Conservation (phyloP, 495 filamentous ascomycete species). For the Podospora pseudocomata region DNA sequence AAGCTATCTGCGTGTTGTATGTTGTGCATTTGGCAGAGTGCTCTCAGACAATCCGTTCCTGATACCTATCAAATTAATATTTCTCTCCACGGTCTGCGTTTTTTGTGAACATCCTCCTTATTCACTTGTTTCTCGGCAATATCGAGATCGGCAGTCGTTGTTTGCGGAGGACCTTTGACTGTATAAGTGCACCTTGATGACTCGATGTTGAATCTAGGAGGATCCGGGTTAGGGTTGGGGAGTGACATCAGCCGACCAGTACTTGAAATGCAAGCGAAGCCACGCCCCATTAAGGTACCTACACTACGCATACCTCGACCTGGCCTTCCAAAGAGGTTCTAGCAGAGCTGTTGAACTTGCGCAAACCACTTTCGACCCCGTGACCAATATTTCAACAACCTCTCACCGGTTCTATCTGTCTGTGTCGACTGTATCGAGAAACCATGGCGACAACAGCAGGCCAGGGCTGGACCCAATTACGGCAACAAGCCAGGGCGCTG, state of each 20-base stretch:
- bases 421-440: background rate
- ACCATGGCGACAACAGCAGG: slow-evolving; percentile 66
- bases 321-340: background rate
- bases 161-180: background rate
- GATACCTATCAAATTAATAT: background rate
- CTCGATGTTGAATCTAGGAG: background rate
- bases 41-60: background rate
- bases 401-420: background rate
- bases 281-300: background rate
- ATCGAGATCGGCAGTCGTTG: background rate
- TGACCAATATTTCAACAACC: background rate
- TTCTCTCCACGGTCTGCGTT: background rate
- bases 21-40: background rate
- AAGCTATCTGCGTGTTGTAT: slow-evolving; percentile 2
- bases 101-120: background rate
- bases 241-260: background rate
- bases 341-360: background rate
- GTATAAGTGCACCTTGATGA: background rate
- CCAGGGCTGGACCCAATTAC: slow-evolving; percentile 88
- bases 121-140: background rate
- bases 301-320: background rate
- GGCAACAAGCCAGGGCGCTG: slow-evolving; percentile 84
- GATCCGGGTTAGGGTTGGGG: background rate
- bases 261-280: background rate
- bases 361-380: background rate